Conservation (phyloP, 345 rosid genomes). For the Corchorus olitorius region DNA sequence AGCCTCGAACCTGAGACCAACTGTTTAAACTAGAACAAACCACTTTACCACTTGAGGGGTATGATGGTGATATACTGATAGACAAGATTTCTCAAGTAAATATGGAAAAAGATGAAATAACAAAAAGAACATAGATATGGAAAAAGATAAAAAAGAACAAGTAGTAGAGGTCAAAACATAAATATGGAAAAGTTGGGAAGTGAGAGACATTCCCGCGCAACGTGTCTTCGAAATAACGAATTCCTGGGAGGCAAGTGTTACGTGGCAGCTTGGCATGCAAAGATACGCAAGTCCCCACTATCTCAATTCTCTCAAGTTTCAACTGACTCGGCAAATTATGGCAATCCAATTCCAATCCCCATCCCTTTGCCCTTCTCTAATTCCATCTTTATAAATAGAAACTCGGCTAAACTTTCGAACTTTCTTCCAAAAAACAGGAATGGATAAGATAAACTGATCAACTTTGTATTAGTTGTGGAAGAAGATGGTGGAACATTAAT, state of each 20-base stretch:
- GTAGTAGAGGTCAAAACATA: not conserved
- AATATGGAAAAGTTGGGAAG: not conserved
- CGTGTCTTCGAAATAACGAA: not conserved
- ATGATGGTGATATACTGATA: too few species aligned
- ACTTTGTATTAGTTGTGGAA: not conserved
- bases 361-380: not conserved
- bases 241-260: not conserved
- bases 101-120: too few species aligned
- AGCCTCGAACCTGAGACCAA: too few species aligned
- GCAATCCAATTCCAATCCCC: not conserved
- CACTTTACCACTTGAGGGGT: too few species aligned
- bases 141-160: not conserved
- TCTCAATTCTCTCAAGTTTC: not conserved
- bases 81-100: too few species aligned
- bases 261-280: constrained; percentile 1
- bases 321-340: not conserved
- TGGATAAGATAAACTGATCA: not conserved
- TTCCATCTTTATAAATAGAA: not conserved
- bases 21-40: too few species aligned
- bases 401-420: not conserved
- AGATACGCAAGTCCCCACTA: not conserved
- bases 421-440: not conserved
- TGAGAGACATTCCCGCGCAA: not conserved
- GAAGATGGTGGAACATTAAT: not conserved
- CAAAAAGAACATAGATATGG: too few species aligned